Evolutionary conservation across 257 asterid species (phyloP).

Genomic region (Catharanthus roseus): DNA sequence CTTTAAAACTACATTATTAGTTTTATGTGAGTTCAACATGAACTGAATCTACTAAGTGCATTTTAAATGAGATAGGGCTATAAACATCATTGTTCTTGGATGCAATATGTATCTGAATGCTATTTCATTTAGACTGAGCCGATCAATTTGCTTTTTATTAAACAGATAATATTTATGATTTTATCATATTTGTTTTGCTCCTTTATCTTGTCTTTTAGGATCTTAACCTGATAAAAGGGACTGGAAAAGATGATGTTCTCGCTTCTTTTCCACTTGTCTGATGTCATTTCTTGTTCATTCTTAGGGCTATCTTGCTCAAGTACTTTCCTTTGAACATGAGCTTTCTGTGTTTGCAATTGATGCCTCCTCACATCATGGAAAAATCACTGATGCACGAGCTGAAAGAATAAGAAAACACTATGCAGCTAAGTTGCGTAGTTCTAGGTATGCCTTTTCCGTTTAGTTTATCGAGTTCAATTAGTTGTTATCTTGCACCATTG

Average conservation of each 20-base stretch:
- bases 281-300: constrained; percentile 12
- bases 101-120: not conserved
- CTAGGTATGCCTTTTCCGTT: constrained; percentile 33
- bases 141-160: not conserved
- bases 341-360: constrained; percentile 86
- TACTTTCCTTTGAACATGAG: constrained; percentile 69
- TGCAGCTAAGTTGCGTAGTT: constrained; percentile 53
- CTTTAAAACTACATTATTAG: not conserved
- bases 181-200: not conserved
- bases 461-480: not conserved
- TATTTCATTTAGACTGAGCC: not conserved
- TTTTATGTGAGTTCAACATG: not conserved
- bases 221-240: not conserved
- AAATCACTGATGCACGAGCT: constrained; percentile 74
- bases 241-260: not conserved
- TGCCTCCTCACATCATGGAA: constrained; percentile 84
- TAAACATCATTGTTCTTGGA: not conserved
- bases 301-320: constrained; percentile 95
- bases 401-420: constrained; percentile 69
- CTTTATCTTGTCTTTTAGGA: not conserved
- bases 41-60: not conserved
- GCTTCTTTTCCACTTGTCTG: not conserved
- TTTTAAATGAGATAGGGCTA: not conserved
- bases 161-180: not conserved
- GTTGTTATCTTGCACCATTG: constrained; percentile 13